Conservation (phyloP, 2,329 filamentous ascomycete genomes). For the Peltaster fructicola region DNA sequence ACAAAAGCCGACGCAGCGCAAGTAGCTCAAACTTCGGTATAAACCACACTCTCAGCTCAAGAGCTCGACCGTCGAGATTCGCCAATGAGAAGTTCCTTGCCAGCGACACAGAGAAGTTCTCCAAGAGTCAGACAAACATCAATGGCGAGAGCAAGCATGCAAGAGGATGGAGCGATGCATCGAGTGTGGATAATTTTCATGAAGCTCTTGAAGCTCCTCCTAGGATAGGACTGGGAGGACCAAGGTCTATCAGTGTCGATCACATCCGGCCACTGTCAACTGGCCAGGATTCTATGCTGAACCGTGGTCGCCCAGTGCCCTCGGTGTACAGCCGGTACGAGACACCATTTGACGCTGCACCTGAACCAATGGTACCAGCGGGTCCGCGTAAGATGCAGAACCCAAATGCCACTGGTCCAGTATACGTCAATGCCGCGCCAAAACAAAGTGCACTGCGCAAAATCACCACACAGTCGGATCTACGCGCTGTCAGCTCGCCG, state of each 20-base stretch:
- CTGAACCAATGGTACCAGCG: constrained; percentile 65
- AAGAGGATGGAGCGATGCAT: too few relatives aligned
- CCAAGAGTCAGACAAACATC: too few relatives aligned
- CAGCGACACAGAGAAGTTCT: too few relatives aligned
- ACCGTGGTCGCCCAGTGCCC: constrained; percentile 25
- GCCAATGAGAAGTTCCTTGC: too few relatives aligned
- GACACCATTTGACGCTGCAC: constrained; percentile 59
- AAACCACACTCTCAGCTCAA: constrained; percentile 5
- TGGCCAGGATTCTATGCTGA: constrained; percentile 20
- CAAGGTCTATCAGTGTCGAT: constrained; percentile 61
- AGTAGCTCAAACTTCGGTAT: constrained; percentile 52
- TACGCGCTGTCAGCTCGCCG: constrained; percentile 11
- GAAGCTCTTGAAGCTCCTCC: too few relatives aligned
- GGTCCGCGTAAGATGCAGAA: constrained; percentile 47
- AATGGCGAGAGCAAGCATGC: too few relatives aligned
- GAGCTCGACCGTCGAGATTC: too few relatives aligned
- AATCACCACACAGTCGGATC: constrained; percentile 16
- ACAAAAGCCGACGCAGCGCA: constrained; percentile 50
- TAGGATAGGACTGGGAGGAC: too few relatives aligned
- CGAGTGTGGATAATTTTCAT: too few relatives aligned
- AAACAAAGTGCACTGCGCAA: constrained; percentile 13
- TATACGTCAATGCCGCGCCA: constrained; percentile 15
- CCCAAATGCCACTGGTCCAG: constrained; percentile 18
- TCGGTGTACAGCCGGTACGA: constrained; percentile 25
- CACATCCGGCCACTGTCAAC: too few relatives aligned